Percentiles rank a stretch among this genome's conserved stretches.
phyloP scores from a whole-genome alignment of 163 green algal species.

The Scenedesmus sp. region DNA sequence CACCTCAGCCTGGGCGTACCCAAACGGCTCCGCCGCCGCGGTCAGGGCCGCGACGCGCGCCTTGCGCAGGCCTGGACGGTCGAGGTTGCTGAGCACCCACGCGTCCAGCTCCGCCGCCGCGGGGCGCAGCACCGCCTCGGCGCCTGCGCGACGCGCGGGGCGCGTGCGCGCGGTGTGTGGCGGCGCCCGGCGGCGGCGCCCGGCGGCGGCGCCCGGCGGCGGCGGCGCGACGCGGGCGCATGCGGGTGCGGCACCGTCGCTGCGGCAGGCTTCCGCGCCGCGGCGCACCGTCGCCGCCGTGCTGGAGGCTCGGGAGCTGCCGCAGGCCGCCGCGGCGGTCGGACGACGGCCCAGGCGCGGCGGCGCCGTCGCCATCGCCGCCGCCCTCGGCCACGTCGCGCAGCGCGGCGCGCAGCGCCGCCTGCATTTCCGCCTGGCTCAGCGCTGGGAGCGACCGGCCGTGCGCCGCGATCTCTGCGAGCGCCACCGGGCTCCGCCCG shows the following conservation, averaged over 20 bases:
- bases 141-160: no score
- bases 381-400: not conserved
- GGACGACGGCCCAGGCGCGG: no score
- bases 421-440: constrained; percentile 37
- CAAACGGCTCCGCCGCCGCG: constrained; percentile 19
- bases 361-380: no score
- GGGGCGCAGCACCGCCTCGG: no score
- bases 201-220: no score
- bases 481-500: constrained; percentile 31
- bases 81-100: constrained; percentile 26
- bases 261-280: no score
- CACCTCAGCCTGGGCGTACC: constrained; percentile 1
- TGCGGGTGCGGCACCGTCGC: no score
- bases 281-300: no score
- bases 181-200: no score
- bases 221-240: no score
- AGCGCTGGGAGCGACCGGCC: constrained; percentile 3
- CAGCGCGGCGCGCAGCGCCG: constrained; percentile 8
- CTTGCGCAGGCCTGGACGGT: not conserved
- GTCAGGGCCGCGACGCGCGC: constrained; percentile 17
- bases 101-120: constrained; percentile 8
- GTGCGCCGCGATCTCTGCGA: constrained; percentile 39
- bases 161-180: no score
- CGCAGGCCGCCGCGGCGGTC: no score
- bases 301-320: constrained; percentile 18